Evolutionary conservation across 805 yeast genomes (phyloP).

Genomic region (Hanseniaspora lindneri): DNA sequence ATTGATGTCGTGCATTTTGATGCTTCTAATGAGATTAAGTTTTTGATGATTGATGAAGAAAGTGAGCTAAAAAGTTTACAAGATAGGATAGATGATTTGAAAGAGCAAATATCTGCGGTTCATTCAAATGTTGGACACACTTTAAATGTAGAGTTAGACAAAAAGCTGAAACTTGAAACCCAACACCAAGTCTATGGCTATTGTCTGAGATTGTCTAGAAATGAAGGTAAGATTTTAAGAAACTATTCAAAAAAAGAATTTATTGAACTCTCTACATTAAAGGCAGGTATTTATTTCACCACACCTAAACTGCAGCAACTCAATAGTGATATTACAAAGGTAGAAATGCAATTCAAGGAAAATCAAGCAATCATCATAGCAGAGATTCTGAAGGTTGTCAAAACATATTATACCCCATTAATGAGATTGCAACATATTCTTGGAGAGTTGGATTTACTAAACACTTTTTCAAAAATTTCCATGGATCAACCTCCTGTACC

Average conservation of each 20-base stretch:
- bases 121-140: constrained; percentile 62
- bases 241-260: constrained; percentile 35
- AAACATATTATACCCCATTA: constrained; percentile 71
- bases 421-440: constrained; percentile 52
- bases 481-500: constrained; percentile 66
- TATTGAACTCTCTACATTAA: constrained; percentile 81
- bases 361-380: constrained; percentile 69
- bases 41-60: constrained; percentile 83
- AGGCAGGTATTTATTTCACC: constrained; percentile 90
- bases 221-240: constrained; percentile 72
- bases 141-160: constrained; percentile 68
- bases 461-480: constrained; percentile 73
- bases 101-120: constrained; percentile 42
- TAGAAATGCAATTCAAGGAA: constrained; percentile 54
- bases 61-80: constrained; percentile 47
- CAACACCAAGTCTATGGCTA: constrained; percentile 75
- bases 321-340: constrained; percentile 45
- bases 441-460: constrained; percentile 71
- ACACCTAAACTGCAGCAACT: constrained; percentile 51
- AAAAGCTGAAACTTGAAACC: constrained; percentile 78
- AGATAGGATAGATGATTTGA: constrained; percentile 42
- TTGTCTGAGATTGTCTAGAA: constrained; percentile 87
- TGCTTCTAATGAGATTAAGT: constrained; percentile 61
- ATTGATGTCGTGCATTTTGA: constrained; percentile 77
- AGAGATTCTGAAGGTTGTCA: constrained; percentile 69